Evolutionary conservation across 2,329 filamentous ascomycete species (phyloP), one percentile per base, ranked within the genome.

Genomic region (Monosporascus ibericus): DNA sequence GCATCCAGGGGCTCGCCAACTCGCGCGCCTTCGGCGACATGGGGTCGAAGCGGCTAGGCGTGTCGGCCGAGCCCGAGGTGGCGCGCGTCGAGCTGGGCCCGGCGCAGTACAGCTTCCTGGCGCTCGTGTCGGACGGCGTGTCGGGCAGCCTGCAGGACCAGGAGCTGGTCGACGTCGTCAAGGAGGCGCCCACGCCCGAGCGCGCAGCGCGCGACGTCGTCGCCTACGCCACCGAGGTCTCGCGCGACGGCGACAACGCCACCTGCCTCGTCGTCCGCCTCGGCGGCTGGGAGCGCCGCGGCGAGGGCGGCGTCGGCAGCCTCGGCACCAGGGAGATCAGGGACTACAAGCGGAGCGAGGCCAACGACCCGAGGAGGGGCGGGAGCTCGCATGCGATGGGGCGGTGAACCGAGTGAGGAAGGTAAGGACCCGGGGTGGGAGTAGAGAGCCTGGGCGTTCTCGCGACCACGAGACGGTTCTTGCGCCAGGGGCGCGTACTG

Each of bases 21-120:
- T 95, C 90, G 34, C 88, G 94, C 30, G 81, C 94, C 4, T 97
- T 99, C 67, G 94, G 94, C 25, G 94, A 99, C 73, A 90, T 96
- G 72, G 81, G 81, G 36, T 89, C 85, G 52, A 99, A 99, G 72
- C 87, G 92, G 50, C 86, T 97, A 49, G 94, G 94, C 27, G 92
- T 99, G 14, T 92, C 87, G 4, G 94, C 94, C 1, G 94, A 99
- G 70, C 94, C 94, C 0, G 92, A 97, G 65, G 84, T 96, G 55
- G 84, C 82, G 1, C 84, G 88, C 37, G 75, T 91, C 14, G 89
- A 96, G 58, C 77, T 97, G 56, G 80, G 79, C 0, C 87, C 92
- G 0, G 91, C 90, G 0, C 86, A 96, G 68, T 96, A 90, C 70
- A 85, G 85, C 3, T 99, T 99, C 71, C 68, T 97, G 49, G 90